Evolutionary conservation across 2,329 filamentous ascomycete genomes (phyloP).

Genomic region (Orbilia ellipsospora): DNA sequence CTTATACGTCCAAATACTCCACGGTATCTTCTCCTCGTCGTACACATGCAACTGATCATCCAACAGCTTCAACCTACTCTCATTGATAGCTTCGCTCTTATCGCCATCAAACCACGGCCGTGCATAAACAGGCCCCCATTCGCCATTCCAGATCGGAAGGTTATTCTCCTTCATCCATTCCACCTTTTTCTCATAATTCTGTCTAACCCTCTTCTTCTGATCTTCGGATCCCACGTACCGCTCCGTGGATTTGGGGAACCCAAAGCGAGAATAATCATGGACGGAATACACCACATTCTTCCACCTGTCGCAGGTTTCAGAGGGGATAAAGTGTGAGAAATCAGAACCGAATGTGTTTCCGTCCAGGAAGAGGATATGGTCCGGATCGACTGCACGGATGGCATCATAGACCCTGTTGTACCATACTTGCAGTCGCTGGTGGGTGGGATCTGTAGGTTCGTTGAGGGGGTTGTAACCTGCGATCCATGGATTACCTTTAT

Average conservation of each 20-base stretch:
- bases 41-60: slow-evolving; percentile 68
- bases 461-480: slow-evolving; percentile 64
- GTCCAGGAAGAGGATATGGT: slow-evolving; percentile 68
- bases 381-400: slow-evolving; percentile 64
- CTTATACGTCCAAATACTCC: slow-evolving; percentile 73
- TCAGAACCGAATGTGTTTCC: slow-evolving; percentile 69
- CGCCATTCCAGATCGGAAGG: slow-evolving; percentile 67
- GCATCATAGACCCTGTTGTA: slow-evolving; percentile 63
- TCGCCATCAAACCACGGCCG: slow-evolving; percentile 62
- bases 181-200: slow-evolving; percentile 64
- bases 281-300: slow-evolving; percentile 67
- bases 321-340: slow-evolving; percentile 58
- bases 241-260: slow-evolving; percentile 64
- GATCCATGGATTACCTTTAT: slow-evolving; percentile 64
- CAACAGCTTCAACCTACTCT: slow-evolving; percentile 65
- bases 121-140: slow-evolving; percentile 68
- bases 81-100: slow-evolving; percentile 63
- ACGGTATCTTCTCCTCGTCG: slow-evolving; percentile 67
- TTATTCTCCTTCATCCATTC: slow-evolving; percentile 64
- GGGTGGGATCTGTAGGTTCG: slow-evolving; percentile 61
- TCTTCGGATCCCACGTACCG: slow-evolving; percentile 64
- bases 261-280: slow-evolving; percentile 68
- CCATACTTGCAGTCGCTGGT: slow-evolving; percentile 62
- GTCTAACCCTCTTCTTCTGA: slow-evolving; percentile 64
- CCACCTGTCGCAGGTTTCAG: slow-evolving; percentile 57